phyloP scores from a whole-genome alignment of 2,329 filamentous ascomycete genomes.

The Fusarium tanahbumbuense region DNA sequence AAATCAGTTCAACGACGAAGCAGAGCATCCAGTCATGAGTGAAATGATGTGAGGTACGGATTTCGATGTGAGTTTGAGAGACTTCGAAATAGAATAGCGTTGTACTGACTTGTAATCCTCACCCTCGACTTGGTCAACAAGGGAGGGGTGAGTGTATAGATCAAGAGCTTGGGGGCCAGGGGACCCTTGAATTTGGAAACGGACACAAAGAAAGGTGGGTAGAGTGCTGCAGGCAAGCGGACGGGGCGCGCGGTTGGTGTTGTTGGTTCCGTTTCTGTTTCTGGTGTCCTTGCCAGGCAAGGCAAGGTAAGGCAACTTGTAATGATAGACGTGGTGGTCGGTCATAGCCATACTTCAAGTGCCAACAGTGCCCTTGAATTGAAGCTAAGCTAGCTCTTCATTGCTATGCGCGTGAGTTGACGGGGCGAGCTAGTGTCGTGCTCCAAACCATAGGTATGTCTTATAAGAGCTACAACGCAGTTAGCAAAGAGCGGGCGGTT shows the following conservation, averaged over 20 bases:
- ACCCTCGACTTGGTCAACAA: constrained; percentile 1
- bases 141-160: constrained; percentile 29
- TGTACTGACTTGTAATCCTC: constrained; percentile 8
- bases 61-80: constrained; percentile 22
- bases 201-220: constrained; percentile 26
- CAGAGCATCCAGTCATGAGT: constrained; percentile 2
- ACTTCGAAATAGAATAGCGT: constrained; percentile 30
- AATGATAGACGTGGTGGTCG: background rate
- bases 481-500: background rate
- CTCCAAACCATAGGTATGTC: background rate
- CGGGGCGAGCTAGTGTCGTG: background rate
- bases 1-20: background rate
- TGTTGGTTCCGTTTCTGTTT: constrained; percentile 14
- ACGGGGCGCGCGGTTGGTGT: constrained; percentile 42
- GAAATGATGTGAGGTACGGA: constrained; percentile 16
- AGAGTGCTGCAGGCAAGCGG: constrained; percentile 26
- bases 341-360: background rate
- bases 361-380: background rate
- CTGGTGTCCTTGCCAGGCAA: constrained; percentile 2
- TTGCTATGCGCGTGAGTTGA: background rate
- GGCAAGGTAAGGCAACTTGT: background rate
- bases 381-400: constrained; percentile 1
- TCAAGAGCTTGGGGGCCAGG: constrained; percentile 27
- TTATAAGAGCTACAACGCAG: background rate
- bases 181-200: constrained; percentile 32